Percentiles rank a stretch among this genome's conserved stretches.
phyloP scores from a whole-genome alignment of 768 basidiomycete species.

The Tricholoma hemisulphureum region DNA sequence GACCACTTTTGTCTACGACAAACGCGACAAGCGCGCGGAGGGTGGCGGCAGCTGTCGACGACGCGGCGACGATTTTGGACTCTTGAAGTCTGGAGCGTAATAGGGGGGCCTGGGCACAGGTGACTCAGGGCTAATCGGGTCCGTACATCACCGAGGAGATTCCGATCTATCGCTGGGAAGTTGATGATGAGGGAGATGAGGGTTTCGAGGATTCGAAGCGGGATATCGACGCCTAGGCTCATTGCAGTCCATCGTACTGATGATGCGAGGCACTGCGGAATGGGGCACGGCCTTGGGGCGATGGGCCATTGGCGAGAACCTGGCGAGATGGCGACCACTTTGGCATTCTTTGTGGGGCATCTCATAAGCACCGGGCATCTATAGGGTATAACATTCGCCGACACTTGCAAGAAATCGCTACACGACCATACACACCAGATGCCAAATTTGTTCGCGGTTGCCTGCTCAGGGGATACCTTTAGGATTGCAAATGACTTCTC shows the following conservation, averaged over 20 bases:
- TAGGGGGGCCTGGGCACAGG: conserved; percentile 64
- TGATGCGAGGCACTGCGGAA: conserved; percentile 72
- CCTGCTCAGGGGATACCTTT: conserved; percentile 79
- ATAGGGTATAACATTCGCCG: conserved; percentile 4
- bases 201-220: conserved; percentile 89
- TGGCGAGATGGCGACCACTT: conserved; percentile 90
- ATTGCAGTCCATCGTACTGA: conserved; percentile 83
- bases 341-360: conserved; percentile 88
- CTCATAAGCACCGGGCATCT: conserved; percentile 94
- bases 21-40: conserved; percentile 97
- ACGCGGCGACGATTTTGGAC: conserved; percentile 92
- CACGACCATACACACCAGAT: conserved; percentile 64
- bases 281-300: conserved; percentile 77
- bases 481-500: conserved; percentile 84
- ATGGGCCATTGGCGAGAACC: conserved; percentile 91
- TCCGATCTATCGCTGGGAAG: conserved; percentile 78
- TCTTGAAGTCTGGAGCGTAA: conserved; percentile 95
- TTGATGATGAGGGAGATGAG: conserved; percentile 89
- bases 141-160: conserved; percentile 72
- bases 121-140: background rate
- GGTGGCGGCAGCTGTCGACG: conserved; percentile 95
- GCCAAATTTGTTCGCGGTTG: conserved; percentile 65
- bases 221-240: conserved; percentile 95
- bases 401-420: background rate
- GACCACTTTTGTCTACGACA: conserved; percentile 91